Conservation (phyloP, 176 grass and related monocot genomes). For the Cocos nucifera region DNA sequence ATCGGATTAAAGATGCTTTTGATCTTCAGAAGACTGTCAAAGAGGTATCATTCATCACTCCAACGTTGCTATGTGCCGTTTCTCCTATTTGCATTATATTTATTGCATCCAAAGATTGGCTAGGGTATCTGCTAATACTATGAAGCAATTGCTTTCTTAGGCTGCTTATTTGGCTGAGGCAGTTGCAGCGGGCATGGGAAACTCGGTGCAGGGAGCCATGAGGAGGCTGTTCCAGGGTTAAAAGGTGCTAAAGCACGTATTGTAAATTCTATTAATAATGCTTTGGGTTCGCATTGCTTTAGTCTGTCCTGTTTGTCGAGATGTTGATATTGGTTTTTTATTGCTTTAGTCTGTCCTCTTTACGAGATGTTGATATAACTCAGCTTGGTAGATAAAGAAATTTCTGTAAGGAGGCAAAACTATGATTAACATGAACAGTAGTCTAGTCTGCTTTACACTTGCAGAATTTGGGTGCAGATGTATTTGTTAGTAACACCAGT, state of each 20-base stretch:
- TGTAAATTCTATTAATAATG: no score
- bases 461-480: no score
- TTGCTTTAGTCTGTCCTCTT: no score
- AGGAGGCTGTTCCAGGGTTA: constrained; percentile 54
- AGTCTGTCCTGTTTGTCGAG: no score
- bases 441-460: no score
- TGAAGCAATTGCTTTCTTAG: constrained; percentile 15
- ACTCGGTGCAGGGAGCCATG: constrained; percentile 59
- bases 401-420: no score
- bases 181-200: constrained; percentile 59
- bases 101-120: background rate
- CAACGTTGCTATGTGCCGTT: background rate
- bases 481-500: no score
- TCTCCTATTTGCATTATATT: constrained; percentile 2
- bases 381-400: no score
- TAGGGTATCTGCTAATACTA: background rate
- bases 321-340: no score
- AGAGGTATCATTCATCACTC: constrained; percentile 36
- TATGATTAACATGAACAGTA: no score
- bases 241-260: background rate
- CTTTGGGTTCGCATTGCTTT: no score
- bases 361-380: no score
- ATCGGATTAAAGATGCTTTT: constrained; percentile 62
- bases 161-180: constrained; percentile 69
- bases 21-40: constrained; percentile 79